A percentile compares a stretch with the other conserved stretches of the same genome.
phyloP scores from a whole-genome alignment of 2,329 filamentous ascomycete species.

The Fusarium hostae region DNA sequence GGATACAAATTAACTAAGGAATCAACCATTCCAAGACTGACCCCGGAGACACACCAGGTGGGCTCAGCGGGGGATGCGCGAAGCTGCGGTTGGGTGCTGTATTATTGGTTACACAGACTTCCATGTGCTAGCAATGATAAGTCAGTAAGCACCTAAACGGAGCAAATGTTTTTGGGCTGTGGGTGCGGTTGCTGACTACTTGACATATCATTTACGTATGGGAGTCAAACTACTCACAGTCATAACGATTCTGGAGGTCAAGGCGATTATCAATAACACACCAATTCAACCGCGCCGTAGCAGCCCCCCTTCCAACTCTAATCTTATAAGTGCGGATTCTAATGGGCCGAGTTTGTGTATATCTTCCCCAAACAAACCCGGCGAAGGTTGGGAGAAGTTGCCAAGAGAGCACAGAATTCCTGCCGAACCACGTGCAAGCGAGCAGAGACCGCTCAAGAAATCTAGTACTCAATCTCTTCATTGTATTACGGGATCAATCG shows the following conservation, averaged over 20 bases:
- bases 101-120: constrained; percentile 18
- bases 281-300: constrained; percentile 3
- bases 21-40: constrained; percentile 1
- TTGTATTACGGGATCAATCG: not conserved
- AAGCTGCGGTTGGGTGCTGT: not conserved
- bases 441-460: constrained; percentile 10
- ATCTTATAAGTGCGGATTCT: not conserved
- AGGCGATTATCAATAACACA: constrained; percentile 3
- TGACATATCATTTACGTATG: constrained; percentile 4
- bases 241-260: not conserved
- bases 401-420: not conserved
- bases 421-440: constrained; percentile 5
- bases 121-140: constrained; percentile 9
- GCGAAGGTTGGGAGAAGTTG: not conserved
- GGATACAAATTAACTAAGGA: not conserved
- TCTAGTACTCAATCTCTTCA: not conserved
- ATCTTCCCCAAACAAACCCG: not conserved
- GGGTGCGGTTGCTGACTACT: constrained; percentile 10
- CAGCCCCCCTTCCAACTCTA: not conserved
- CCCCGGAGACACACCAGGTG: not conserved
- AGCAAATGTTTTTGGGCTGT: not conserved
- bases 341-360: not conserved
- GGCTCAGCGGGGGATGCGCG: constrained; percentile 7
- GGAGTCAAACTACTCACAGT: not conserved
- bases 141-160: not conserved